Base-by-base conservation (phyloP, 306 rosid species). In the Sindora glabra region DNA sequence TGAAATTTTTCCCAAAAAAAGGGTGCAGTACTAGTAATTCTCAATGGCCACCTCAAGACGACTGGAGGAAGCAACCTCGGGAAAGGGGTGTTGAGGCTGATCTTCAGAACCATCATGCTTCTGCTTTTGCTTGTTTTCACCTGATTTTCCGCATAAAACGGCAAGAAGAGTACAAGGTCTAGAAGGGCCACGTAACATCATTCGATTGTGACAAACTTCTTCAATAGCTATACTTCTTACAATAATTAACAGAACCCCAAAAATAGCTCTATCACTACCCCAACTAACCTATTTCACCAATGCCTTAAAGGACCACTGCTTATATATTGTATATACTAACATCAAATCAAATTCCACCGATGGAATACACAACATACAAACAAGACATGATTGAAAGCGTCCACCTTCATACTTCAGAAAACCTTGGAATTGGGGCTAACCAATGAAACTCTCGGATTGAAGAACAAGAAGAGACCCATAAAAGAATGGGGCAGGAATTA, bases 111-210 rank as follows among this genome's bases (percentile, higher is more conserved):
- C 65, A 34, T 46, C 41, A 36, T 42, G 77, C 54, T 74, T 70
- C 57, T 44, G 69, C 58, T 79, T 79, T 53, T 66, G 73, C 3
- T 64, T 59, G 38, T n/a, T 26, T 38, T 78, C 79, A 54, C 48
- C 46, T 64, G 67, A 57, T 47, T 66, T 67, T 55, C 83, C 74
- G 65, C 76, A 65, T 23, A 73, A 59, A 17, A 79, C 74, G 40
- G 80, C 84, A 66, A 79, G 77, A 21, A 78, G 77, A 67, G 55
- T 66, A 67, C 72, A 74, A 62, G 66, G 74, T 16, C 73, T 74
- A 37, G 69, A 67, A 5, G 48, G 13, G 39, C 72, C 77, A 62
- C 66, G 67, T 37, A 74, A 70, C 84, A 70, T 79, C 79, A 79
- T 79, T 70, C 39, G 42, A 40, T 64, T 74, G 70, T 76, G 27